Base-by-base conservation (phyloP, 306 rosid genomes). In the Lithocarpus polystachyus region DNA sequence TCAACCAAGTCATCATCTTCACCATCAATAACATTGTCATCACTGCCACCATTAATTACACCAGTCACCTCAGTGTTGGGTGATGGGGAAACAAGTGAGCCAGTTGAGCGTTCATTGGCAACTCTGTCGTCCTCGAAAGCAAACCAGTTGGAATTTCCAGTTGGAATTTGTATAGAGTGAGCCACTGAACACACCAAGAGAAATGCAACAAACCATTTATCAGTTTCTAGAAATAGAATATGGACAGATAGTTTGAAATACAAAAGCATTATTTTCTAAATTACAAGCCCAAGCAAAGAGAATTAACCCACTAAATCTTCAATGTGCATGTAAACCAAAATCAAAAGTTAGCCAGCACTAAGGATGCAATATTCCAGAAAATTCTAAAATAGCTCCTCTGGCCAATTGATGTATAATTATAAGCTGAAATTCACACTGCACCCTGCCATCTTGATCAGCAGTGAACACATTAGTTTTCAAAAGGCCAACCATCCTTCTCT, bases 81-180 rank as follows among this genome's bases (percentile, higher is more conserved):
- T 3, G 97, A 89, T 14, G 97, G 90, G 79, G 97, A 90, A 79
- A 90, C 84, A 71, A 84, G 87, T 52, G 89, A 84, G 69, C 89
- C 93, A 37, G 88, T 87, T 79, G 97, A 86, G 52, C 87, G 89
- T 62, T 96, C 97, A 81, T 89, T 85, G 72, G 89, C 76, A 74
- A 74, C 87, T 72, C 77, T 82, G 54, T 89, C 97, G n/a, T 95
- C 97, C 87, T 91, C 98, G 5, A 90, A 96, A 60, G 98, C 98
- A 76, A 96, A 93, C 98, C 98, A 93, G 86, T 96, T 90, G 83
- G 96, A 93, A 89, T 96, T 93, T 54, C 98, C 98, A 93, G 86
- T 96, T 90, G 83, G 96, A 93, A 89, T 96, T 93, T 54, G 97
- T 96, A 84, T 91, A 96, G 67, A 91, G 96, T 77, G 98, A 93